Evolutionary conservation across 2,329 filamentous ascomycete genomes (phyloP), one percentile per base, ranked within the genome.

Genomic region (Coleophoma crateriformis): DNA sequence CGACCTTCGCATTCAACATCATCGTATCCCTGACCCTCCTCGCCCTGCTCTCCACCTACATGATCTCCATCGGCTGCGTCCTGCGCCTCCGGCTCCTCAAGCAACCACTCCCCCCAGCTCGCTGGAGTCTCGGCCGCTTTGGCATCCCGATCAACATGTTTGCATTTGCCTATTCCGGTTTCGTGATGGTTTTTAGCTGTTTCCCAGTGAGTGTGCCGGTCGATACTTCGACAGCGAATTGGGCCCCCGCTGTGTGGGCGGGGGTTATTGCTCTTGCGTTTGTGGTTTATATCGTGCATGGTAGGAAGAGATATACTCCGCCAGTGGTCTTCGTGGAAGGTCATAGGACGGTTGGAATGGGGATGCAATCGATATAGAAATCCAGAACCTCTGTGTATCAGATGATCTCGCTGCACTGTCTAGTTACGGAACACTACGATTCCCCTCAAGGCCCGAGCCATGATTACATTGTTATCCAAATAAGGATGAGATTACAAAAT

Each of bases 21-120:
- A 71, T 79, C 53, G 69, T 75, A n/a, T 78, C 74, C 1, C 67
- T 81, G 12, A 71, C 71, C 22, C 68, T 77, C 46, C 72, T 69
- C 33, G 71, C 73, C 1, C 68, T 79, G 14, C 72, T 79, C 45
- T 70, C 70, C 17, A 76, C 74, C 15, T 80, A 80, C 57, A 69
- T 79, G 47, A 66, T 78, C 40, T 72, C 72, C 33, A 68, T 74
- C 42, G 53, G 64, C n/a, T 69, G 72, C 49, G 61, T 77, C 6
- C 53, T 60, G 13, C 51, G 50, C 17, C 54, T 53, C 22, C 69
- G 71, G n/a, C 56, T 75, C 22, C 55, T 57, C 7, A 63, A 62
- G n/a, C 57, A 68, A 14, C 63, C 67, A 0, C 62, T 76, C 2
- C 72, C 70, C 0, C 54, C 60, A 3, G 61, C 64, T 1, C 67